These are phyloP conservation scores for Dactylellina leptospora DNA, from an alignment of 2,329 filamentous ascomycete species.

Conservation along the genomic window DNA sequence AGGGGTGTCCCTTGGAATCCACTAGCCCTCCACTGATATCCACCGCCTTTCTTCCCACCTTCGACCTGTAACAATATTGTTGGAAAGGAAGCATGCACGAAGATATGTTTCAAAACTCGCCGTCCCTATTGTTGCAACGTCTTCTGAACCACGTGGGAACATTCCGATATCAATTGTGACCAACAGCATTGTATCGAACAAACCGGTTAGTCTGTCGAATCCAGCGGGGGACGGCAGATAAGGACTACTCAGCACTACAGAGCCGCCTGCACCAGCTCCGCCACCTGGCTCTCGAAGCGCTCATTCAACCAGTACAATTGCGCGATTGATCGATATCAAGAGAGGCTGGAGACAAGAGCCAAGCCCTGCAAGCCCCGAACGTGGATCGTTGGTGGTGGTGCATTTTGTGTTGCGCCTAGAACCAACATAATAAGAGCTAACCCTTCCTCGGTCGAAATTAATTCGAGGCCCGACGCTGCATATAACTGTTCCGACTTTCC, in stretches of 20 bases:
- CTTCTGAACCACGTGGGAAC: constrained; percentile 43
- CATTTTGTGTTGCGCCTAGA: constrained; percentile 35
- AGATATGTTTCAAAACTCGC: constrained; percentile 52
- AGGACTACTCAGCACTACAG: constrained; percentile 7
- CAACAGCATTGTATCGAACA: constrained; percentile 26
- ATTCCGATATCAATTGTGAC: constrained; percentile 42
- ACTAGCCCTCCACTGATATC: constrained; percentile 19
- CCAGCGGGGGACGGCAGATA: constrained; percentile 18
- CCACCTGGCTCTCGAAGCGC: constrained; percentile 27
- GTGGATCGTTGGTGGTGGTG: too few relatives aligned
- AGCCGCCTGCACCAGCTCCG: constrained; percentile 35
- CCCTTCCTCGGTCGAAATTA: too few relatives aligned
- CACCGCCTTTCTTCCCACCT: not conserved
- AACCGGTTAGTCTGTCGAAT: not conserved
- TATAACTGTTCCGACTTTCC: constrained; percentile 23
- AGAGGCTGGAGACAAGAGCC: too few relatives aligned
- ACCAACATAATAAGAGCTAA: not conserved
- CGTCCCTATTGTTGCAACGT: constrained; percentile 40
- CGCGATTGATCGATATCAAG: not conserved
- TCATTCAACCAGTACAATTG: constrained; percentile 9
- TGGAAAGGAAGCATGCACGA: constrained; percentile 34
- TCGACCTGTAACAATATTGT: constrained; percentile 1
- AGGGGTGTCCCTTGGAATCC: constrained; percentile 20
- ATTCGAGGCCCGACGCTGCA: too few relatives aligned
- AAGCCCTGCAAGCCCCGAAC: too few relatives aligned